phyloP scores from a whole-genome alignment of 495 filamentous ascomycete genomes.

The Penicillium lividum region DNA sequence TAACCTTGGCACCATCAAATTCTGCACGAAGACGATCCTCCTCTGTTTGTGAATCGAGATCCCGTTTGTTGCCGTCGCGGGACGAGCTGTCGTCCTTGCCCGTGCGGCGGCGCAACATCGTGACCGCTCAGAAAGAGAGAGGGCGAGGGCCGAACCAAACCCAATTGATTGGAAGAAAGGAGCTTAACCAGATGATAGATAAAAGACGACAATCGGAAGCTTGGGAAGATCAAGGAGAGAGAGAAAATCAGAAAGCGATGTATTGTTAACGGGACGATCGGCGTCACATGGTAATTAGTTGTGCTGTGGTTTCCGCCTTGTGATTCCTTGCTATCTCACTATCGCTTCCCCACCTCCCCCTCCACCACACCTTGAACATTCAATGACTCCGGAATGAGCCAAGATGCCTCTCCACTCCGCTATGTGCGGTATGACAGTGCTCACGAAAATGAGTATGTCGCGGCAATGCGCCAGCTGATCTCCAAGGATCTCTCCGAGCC shows the following conservation, averaged over 20 bases:
- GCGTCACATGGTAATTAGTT: slow-evolving; percentile 41
- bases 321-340: slow-evolving; percentile 4
- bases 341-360: slow-evolving; percentile 12
- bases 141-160: neutral
- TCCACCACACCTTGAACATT: slow-evolving; percentile 9
- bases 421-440: slow-evolving; percentile 82
- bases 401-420: slow-evolving; percentile 51
- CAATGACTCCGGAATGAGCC: slow-evolving; percentile 31
- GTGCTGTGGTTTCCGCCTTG: slow-evolving; percentile 12
- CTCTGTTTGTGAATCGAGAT: slow-evolving; percentile 16
- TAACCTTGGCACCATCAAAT: slow-evolving; percentile 30
- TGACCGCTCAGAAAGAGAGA: slow-evolving; percentile 19
- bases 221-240: neutral
- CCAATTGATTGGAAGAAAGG: slow-evolving; percentile 9
- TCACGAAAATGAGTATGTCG: slow-evolving; percentile 78
- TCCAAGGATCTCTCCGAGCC: slow-evolving; percentile 97
- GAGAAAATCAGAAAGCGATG: slow-evolving; percentile 12
- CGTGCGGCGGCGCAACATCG: slow-evolving; percentile 46
- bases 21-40: slow-evolving; percentile 30
- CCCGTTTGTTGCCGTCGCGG: slow-evolving; percentile 14
- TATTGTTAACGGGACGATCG: slow-evolving; percentile 20
- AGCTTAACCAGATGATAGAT: neutral
- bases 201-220: slow-evolving; percentile 2
- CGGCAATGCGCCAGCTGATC: slow-evolving; percentile 88
- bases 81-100: slow-evolving; percentile 35